phyloP scores from a whole-genome alignment of 1,139 yeast genomes.

The Hemisphaericaspora subhashii region DNA sequence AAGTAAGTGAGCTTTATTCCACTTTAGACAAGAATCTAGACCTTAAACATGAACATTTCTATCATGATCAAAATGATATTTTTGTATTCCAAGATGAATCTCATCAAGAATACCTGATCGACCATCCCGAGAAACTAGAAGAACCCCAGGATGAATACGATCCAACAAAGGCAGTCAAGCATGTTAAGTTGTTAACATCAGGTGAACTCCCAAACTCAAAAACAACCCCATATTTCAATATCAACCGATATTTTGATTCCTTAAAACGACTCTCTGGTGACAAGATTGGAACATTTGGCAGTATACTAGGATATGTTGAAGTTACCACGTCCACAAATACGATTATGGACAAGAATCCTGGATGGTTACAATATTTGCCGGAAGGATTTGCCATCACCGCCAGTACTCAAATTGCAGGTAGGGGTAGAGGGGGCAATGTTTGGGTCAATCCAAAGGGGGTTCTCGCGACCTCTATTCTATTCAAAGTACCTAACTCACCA shows the following conservation, averaged over 20 bases:
- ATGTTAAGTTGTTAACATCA: slow-evolving; percentile 45
- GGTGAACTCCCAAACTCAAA: slow-evolving; percentile 45
- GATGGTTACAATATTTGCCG: slow-evolving; percentile 59
- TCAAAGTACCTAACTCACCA: slow-evolving; percentile 57
- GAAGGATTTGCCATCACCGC: slow-evolving; percentile 74
- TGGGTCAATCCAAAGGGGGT: slow-evolving; percentile 97
- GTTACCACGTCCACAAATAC: slow-evolving; percentile 88
- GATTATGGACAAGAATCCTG: slow-evolving; percentile 70
- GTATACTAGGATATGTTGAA: slow-evolving; percentile 73
- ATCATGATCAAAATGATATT: slow-evolving; percentile 55
- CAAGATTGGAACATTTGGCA: slow-evolving; percentile 51
- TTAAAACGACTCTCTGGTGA: slow-evolving; percentile 33
- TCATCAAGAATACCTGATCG: slow-evolving; percentile 13
- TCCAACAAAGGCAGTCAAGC: slow-evolving; percentile 55
- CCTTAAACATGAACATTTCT: slow-evolving; percentile 38
- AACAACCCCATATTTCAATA: slow-evolving; percentile 72
- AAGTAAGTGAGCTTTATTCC: slow-evolving; percentile 26
- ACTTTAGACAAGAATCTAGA: slow-evolving; percentile 41
- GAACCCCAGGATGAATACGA: slow-evolving; percentile 39
- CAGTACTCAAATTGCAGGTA: slow-evolving; percentile 82
- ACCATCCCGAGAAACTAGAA: slow-evolving; percentile 1
- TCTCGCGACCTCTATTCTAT: slow-evolving; percentile 73
- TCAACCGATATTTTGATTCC: slow-evolving; percentile 51
- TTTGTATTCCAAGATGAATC: slow-evolving; percentile 44
- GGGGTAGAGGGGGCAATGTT: slow-evolving; percentile 92